These are phyloP conservation scores for Datura wrightii DNA, from an alignment of 257 asterid species.

Conservation along the genomic window DNA sequence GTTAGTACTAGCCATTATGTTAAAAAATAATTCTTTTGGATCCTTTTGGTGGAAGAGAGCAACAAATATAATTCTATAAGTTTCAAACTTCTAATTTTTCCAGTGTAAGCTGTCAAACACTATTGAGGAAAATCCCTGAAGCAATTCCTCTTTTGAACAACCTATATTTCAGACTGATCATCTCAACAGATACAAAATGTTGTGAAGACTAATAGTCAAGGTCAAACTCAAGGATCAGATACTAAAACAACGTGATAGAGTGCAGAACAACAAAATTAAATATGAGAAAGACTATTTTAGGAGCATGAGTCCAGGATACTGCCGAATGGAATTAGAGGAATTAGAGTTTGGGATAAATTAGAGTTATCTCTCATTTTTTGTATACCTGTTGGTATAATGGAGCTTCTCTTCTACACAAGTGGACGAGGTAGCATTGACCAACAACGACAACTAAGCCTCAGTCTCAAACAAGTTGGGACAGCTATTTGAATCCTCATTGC, in stretches of 20 bases:
- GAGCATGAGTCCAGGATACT: background rate
- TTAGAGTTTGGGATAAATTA: background rate
- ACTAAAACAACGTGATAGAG: slow-evolving; percentile 1
- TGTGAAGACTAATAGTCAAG: background rate
- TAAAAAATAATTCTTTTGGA: background rate
- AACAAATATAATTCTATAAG: background rate
- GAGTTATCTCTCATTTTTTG: background rate
- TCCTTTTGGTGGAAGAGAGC: background rate
- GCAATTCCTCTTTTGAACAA: slow-evolving; percentile 16
- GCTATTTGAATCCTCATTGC: background rate
- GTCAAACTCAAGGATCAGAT: background rate
- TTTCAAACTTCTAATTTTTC: background rate
- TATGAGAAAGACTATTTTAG: background rate
- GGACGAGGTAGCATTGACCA: background rate
- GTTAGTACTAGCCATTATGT: background rate
- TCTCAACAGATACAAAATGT: background rate
- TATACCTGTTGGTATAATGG: background rate
- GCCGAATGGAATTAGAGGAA: background rate
- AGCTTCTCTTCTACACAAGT: background rate
- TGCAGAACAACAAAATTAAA: background rate
- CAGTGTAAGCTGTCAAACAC: background rate
- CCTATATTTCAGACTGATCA: background rate
- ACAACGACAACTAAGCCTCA: background rate
- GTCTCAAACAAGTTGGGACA: background rate
- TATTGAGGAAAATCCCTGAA: background rate